Conservation (phyloP, 2,329 filamentous ascomycete species). For the Fusarium kyushuense region DNA sequence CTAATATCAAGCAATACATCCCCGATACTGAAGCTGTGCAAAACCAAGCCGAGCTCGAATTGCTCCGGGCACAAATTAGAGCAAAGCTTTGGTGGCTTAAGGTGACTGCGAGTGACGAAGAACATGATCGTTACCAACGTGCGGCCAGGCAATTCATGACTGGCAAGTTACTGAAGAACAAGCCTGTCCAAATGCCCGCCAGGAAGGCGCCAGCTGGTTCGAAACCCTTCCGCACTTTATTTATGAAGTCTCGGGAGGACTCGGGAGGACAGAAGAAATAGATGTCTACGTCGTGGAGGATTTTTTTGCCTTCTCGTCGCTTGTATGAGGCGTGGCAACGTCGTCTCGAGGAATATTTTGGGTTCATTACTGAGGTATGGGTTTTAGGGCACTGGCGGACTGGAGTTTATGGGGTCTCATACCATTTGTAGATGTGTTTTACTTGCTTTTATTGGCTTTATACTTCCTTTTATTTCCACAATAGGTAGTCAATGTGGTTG, state of each 20-base stretch:
- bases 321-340: conserved; percentile 17
- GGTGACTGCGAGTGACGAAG: conserved; percentile 62
- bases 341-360: conserved; percentile 26
- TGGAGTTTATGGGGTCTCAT: conserved; percentile 46
- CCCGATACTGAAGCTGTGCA: conserved; percentile 48
- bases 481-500: conserved; percentile 38
- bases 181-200: conserved; percentile 45
- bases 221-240: conserved; percentile 31
- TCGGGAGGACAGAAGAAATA: conserved; percentile 26
- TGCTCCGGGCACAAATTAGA: conserved; percentile 66
- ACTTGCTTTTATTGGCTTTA: conserved; percentile 26
- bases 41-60: conserved; percentile 57
- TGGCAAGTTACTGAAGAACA: conserved; percentile 52
- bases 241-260: conserved; percentile 24
- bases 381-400: conserved; percentile 34
- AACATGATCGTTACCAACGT: conserved; percentile 60
- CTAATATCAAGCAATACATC: conserved; percentile 39
- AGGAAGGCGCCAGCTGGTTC: conserved; percentile 35
- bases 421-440: conserved; percentile 46
- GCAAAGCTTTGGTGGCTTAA: conserved; percentile 70
- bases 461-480: conserved; percentile 29
- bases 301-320: conserved; percentile 15
- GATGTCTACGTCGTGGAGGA: conserved; percentile 29
- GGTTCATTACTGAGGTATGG: conserved; percentile 40
- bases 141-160: conserved; percentile 61